phyloP scores from a whole-genome alignment of 768 basidiomycete genomes.

The Leucosporidium creatinivorum region DNA sequence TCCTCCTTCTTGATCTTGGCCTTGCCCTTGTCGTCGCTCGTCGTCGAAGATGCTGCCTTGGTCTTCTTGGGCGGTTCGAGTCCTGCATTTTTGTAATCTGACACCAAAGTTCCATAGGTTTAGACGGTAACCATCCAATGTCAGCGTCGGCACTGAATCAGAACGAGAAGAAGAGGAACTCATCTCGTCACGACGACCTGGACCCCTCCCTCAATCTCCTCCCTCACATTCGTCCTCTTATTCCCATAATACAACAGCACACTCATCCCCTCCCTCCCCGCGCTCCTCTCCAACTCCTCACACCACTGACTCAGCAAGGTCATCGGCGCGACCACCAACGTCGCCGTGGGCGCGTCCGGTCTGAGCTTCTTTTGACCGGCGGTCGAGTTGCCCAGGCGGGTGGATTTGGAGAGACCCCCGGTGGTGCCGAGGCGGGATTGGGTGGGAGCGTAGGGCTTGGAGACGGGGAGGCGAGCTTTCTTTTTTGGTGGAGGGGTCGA shows the following conservation, averaged over 20 bases:
- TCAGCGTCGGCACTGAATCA: not conserved
- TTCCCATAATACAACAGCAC: conserved; percentile 81
- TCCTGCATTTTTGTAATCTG: conserved; percentile 54
- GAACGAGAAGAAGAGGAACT: conserved; percentile 3
- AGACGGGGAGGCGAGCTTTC: not conserved
- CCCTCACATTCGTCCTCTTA: conserved; percentile 66
- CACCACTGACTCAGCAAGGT: conserved; percentile 87
- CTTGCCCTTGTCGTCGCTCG: conserved; percentile 5
- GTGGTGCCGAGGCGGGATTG: not conserved
- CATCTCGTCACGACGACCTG: conserved; percentile 67
- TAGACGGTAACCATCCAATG: not conserved
- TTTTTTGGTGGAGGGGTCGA: not conserved
- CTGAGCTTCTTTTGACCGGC: not conserved
- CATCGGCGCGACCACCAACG: conserved; percentile 85
- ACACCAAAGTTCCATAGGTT: conserved; percentile 83
- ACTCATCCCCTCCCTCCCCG: conserved; percentile 50
- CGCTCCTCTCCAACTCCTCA: conserved; percentile 67
- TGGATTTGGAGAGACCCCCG: not conserved
- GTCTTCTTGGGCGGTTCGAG: not conserved
- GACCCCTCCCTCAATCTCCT: conserved; percentile 53
- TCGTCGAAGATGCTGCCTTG: not conserved
- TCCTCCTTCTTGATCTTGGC: not conserved
- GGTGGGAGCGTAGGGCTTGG: not conserved
- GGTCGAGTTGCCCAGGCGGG: not conserved
- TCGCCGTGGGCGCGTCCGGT: conserved; percentile 40